phyloP scores from a whole-genome alignment of 768 basidiomycete species.

The Fomitopsis serialis region DNA sequence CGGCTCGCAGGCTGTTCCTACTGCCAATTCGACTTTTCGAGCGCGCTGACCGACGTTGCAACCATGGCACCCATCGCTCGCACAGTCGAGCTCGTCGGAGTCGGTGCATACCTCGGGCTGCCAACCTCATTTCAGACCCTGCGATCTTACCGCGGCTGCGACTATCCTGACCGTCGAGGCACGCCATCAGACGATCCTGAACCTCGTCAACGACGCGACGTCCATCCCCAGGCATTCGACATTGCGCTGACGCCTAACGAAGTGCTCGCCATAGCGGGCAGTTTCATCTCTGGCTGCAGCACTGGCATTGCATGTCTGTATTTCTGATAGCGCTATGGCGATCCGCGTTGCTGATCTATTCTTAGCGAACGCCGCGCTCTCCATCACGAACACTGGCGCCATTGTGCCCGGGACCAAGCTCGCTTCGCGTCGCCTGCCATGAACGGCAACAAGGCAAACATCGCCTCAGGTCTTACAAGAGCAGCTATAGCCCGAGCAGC shows the following conservation, averaged over 20 bases:
- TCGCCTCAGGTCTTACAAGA: too few relatives aligned
- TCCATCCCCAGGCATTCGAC: constrained; percentile 71
- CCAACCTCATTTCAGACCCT: constrained; percentile 56
- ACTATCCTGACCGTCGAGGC: constrained; percentile 77
- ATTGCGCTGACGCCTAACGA: constrained; percentile 63
- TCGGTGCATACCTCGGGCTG: constrained; percentile 75
- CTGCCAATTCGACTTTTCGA: constrained; percentile 67
- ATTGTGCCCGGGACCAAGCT: constrained; percentile 54
- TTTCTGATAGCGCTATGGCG: background rate
- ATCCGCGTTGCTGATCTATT: background rate
- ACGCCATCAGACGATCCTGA: constrained; percentile 77
- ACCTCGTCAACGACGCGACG: constrained; percentile 56
- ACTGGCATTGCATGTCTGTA: constrained; percentile 49
- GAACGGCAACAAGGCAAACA: constrained; percentile 28
- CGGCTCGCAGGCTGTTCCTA: constrained; percentile 46
- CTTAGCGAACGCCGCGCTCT: constrained; percentile 53
- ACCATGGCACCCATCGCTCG: constrained; percentile 72
- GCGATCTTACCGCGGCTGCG: constrained; percentile 58
- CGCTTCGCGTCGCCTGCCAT: constrained; percentile 53
- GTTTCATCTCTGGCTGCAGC: constrained; percentile 68
- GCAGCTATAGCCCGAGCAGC: too few relatives aligned
- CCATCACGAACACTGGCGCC: constrained; percentile 59
- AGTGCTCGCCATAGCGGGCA: constrained; percentile 62
- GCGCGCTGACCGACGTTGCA: constrained; percentile 55
- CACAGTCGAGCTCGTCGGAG: constrained; percentile 71